Evolutionary conservation across 805 yeast species (phyloP).

Genomic region (Candida awuae): DNA sequence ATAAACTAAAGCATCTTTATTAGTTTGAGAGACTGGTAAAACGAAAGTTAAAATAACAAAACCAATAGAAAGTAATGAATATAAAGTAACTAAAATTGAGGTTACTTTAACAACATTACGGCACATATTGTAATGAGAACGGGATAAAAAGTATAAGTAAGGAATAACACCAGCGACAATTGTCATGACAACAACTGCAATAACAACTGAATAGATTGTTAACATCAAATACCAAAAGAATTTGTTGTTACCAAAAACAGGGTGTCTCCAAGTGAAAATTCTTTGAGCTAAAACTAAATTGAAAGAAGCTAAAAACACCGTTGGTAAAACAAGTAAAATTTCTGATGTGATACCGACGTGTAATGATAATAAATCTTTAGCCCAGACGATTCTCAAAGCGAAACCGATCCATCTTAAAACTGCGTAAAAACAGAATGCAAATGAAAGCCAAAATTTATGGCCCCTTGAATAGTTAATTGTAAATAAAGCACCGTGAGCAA

Average conservation of each 20-base stretch:
- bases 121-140: slow-evolving; percentile 40
- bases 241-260: slow-evolving; percentile 51
- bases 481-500: slow-evolving; percentile 42
- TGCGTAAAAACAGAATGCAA: slow-evolving; percentile 48
- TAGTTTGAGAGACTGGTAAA: slow-evolving; percentile 45
- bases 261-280: slow-evolving; percentile 70
- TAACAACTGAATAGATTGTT: slow-evolving; percentile 43
- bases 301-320: slow-evolving; percentile 49
- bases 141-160: slow-evolving; percentile 45
- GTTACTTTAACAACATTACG: slow-evolving; percentile 48
- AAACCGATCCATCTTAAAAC: slow-evolving; percentile 50
- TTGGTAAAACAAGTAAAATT: slow-evolving; percentile 49
- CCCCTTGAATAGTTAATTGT: slow-evolving; percentile 42
- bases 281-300: slow-evolving; percentile 65
- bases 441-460: slow-evolving; percentile 50
- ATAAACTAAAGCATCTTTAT: slow-evolving; percentile 43
- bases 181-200: slow-evolving; percentile 58
- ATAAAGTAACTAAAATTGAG: slow-evolving; percentile 37
- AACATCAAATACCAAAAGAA: slow-evolving; percentile 46
- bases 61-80: slow-evolving; percentile 44
- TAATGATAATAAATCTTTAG: slow-evolving; percentile 38
- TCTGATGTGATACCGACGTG: slow-evolving; percentile 48
- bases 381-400: slow-evolving; percentile 52
- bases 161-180: slow-evolving; percentile 57
- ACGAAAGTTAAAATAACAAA: slow-evolving; percentile 45